These are phyloP conservation scores for Alternaria sp. DNA, from an alignment of 2,329 filamentous ascomycete genomes.

Conservation along the genomic window DNA sequence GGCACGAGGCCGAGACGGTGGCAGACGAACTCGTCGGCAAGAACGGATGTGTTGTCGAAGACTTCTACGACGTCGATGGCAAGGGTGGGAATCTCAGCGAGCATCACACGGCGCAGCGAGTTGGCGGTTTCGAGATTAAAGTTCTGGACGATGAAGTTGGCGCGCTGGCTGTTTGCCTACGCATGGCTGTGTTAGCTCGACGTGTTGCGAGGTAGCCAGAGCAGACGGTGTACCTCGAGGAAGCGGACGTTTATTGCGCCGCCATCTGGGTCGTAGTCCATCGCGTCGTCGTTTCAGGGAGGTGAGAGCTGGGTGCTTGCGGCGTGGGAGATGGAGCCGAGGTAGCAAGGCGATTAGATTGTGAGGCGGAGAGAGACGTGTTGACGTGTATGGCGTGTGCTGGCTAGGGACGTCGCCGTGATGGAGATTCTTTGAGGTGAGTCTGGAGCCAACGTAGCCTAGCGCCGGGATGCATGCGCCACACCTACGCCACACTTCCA, in stretches of 20 bases:
- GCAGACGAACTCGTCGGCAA: constrained; percentile 94
- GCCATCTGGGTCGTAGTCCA: constrained; percentile 61
- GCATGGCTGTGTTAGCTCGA: constrained; percentile 32
- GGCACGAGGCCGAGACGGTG: constrained; percentile 92
- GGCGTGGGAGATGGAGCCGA: constrained; percentile 16
- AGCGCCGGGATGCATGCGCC: constrained; percentile 20
- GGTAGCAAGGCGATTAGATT: constrained; percentile 28
- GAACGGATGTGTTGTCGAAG: constrained; percentile 90
- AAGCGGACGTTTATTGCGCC: constrained; percentile 53
- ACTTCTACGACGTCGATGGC: constrained; percentile 96
- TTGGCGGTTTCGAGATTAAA: constrained; percentile 94
- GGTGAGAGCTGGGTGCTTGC: constrained; percentile 20
- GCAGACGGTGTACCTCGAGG: constrained; percentile 44
- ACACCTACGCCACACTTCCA: constrained; percentile 5
- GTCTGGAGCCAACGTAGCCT: constrained; percentile 17
- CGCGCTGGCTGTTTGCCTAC: constrained; percentile 79
- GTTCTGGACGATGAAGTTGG: constrained; percentile 90
- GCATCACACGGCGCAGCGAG: constrained; percentile 86
- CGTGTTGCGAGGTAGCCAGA: constrained; percentile 17
- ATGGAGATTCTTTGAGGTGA: constrained; percentile 34
- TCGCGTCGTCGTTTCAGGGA: constrained; percentile 38
- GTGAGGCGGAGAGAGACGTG: constrained; percentile 26
- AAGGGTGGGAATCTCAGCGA: constrained; percentile 92
- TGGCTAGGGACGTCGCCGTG: constrained; percentile 17
- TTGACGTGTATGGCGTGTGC: constrained; percentile 28